Base-by-base conservation (phyloP, 2,329 filamentous ascomycete species). In the Malbranchea cinnamomea region DNA sequence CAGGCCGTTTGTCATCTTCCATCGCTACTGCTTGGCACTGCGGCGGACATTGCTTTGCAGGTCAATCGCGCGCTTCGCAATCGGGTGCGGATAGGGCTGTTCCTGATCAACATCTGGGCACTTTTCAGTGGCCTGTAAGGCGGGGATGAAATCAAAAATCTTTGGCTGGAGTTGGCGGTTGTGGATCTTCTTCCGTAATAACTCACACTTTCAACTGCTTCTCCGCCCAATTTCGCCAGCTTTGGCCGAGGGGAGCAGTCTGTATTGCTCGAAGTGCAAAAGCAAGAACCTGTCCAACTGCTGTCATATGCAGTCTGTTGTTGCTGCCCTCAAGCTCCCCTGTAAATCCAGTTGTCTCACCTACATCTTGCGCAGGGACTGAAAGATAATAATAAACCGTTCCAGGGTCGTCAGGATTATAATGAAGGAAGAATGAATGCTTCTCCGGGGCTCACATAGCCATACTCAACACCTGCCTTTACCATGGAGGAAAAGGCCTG, bases 401-500 rank as follows among this genome's bases (percentile, higher is more conserved):
- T 13, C 36, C 41, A 28, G 45, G 41, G 14, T 47, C 37, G 24
- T 54, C 29, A 14, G 44, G 23, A 11, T 36, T 39, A 6, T 61
- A 36, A 26, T 47, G 51, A n/a, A 66, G 48, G 33, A 63, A 64
- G 17, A n/a, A 63, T 52, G 26, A 54, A 55, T 2, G 52, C 49
- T 40, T 65, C 54, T 13, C 57, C 56, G 1, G 55, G 65, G 10
- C 48, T 53, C 21, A 67, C 32, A 15, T 52, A 46, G 8, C 62
- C 52, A 36, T 60, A 62, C 32, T 59, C 50, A 5, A 64, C 46
- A 0, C 64, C 57, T 9, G 44, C 46, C 28, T 58, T 40, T 7
- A 68, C 53, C 53, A 68, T 68, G 41, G 67, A 65, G 20, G 60
- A 52, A 39, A 60, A 68, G 1, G 53, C 57, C 43, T 68, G 56